Conservation (phyloP, 148 eudicot genomes). For the Vaccinium myrtillus region DNA sequence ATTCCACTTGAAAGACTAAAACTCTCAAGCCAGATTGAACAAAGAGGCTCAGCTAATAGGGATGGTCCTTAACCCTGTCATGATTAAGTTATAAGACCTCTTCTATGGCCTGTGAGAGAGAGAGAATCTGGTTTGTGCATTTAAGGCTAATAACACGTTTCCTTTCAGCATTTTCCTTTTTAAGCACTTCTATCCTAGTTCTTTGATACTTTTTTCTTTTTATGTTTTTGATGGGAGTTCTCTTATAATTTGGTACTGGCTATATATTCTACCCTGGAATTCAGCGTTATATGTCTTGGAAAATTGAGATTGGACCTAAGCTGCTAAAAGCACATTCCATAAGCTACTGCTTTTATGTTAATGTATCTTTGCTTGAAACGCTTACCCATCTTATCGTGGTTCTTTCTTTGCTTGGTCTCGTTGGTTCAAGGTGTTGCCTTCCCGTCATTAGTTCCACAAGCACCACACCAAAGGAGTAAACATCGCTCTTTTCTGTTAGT, state of each 20-base stretch:
- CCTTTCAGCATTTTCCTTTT: background rate
- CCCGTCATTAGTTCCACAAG: conserved; percentile 74
- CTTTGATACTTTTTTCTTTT: background rate
- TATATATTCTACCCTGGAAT: background rate
- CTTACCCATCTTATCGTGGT: conserved; percentile 69
- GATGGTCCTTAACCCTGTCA: background rate
- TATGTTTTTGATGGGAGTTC: background rate
- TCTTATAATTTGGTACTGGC: background rate
- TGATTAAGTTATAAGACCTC: background rate
- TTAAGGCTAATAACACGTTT: background rate
- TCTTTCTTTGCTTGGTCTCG: conserved; percentile 43
- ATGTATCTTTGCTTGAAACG: background rate
- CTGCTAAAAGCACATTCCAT: conserved; percentile 6
- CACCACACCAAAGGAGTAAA: conserved; percentile 75
- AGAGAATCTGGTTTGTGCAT: background rate
- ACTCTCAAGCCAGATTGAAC: background rate
- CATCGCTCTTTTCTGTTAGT: conserved; percentile 82
- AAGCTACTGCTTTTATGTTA: background rate
- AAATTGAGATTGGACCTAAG: background rate
- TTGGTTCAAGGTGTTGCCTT: conserved; percentile 57
- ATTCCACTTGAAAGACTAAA: too few relatives aligned
- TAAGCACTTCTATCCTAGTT: conserved; percentile 9
- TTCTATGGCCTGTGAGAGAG: background rate
- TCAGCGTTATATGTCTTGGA: background rate
- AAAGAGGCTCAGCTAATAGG: background rate